A percentile compares a stretch with the other conserved stretches of the same genome.
phyloP scores from a whole-genome alignment of 768 basidiomycete genomes.

The Russula earlei region DNA sequence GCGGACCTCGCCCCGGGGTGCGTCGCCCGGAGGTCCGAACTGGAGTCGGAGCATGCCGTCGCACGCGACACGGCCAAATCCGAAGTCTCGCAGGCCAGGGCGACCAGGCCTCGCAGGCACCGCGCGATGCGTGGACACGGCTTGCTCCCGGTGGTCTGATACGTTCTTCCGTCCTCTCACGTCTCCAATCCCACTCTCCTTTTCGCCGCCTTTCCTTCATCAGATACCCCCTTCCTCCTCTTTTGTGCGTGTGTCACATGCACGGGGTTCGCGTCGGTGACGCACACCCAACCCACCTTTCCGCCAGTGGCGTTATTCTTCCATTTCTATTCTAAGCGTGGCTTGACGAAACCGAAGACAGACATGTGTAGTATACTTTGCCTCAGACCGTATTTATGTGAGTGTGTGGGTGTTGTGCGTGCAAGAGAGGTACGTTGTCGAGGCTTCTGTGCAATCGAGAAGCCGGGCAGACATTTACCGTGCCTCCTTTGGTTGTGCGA shows the following conservation, averaged over 20 bases:
- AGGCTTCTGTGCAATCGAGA: neutral
- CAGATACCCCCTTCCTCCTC: neutral
- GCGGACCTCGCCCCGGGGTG: neutral
- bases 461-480: neutral
- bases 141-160: neutral
- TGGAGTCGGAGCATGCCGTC: neutral
- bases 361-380: neutral
- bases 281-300: neutral
- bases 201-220: neutral
- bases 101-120: neutral
- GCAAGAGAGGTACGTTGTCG: neutral
- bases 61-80: neutral
- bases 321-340: neutral
- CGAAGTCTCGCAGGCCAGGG: neutral
- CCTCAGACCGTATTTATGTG: neutral
- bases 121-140: constrained; percentile 8
- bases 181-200: neutral
- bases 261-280: neutral
- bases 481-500: neutral
- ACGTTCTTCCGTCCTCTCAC: neutral
- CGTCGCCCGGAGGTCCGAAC: neutral
- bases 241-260: neutral
- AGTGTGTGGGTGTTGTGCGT: neutral
- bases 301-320: neutral
- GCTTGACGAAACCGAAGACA: constrained; percentile 2